phyloP scores from a whole-genome alignment of 495 filamentous ascomycete species.

The Daldinia concentrica region DNA sequence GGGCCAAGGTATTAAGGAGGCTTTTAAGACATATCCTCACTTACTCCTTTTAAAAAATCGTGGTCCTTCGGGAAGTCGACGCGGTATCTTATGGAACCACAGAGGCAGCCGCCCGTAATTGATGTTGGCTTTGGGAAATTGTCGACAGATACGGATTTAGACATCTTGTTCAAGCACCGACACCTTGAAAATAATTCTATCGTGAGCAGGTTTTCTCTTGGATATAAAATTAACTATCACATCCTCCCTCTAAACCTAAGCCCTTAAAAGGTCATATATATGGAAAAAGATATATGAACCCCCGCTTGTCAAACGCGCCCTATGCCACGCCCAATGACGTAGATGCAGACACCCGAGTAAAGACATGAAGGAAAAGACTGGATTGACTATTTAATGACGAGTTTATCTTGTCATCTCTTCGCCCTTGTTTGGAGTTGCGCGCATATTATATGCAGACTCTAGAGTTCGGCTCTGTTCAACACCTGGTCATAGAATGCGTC shows the following conservation, averaged over 20 bases:
- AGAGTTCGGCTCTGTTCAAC: not conserved
- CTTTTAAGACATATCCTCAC: not conserved
- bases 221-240: not conserved
- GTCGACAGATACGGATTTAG: conserved; percentile 9
- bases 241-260: not conserved
- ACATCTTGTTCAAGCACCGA: conserved; percentile 13
- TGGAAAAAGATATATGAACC: not conserved
- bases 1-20: too few relatives aligned
- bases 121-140: conserved; percentile 47
- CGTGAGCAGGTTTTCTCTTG: not conserved
- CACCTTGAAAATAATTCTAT: too few relatives aligned
- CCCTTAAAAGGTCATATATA: not conserved
- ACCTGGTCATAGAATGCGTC: not conserved
- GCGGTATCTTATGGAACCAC: conserved; percentile 48
- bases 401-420: not conserved
- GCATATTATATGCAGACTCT: not conserved
- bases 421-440: not conserved
- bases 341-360: not conserved
- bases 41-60: conserved; percentile 48
- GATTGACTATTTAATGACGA: not conserved
- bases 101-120: conserved; percentile 55
- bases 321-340: conserved; percentile 23
- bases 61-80: conserved; percentile 49
- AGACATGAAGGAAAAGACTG: not conserved
- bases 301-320: conserved; percentile 43